Evolutionary conservation across 2,329 filamentous ascomycete genomes (phyloP), one percentile per base, ranked within the genome.

Genomic region (Fusarium dimerum): DNA sequence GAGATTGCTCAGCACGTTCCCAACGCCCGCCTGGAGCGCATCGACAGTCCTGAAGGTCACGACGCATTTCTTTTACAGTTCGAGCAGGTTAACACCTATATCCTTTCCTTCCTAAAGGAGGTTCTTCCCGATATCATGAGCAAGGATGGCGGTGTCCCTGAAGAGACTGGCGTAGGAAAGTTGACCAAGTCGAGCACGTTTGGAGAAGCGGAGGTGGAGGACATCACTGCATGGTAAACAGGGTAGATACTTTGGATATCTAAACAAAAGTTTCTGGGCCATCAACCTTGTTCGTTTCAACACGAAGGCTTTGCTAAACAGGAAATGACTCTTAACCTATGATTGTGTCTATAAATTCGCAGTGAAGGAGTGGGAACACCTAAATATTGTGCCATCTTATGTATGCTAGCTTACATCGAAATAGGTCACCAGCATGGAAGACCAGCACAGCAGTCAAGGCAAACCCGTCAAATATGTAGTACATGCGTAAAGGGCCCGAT

Each of bases 11-110:
- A 86, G 36, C 84, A 88, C 53, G 91, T 97, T 56, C 87, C 87
- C 3, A 78, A 93, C 63, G 86, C 90, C 1, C 82, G 84, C 11
- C 76, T 99, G 26, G 86, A 91, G 71, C 90, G 86, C 43, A 99
- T 99, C 54, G 91, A 97, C 66, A 95, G 89, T 55, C 89, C 91
- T 0, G 94, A 99, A 69, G 94, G 94, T 1, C 94, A 99, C 66
- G 94, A 99, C 71, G 94, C 94, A 0, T 99, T 99, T 71, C 73
- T 99, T 65, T 76, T 99, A 49, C 93, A 99, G 72, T 99, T 99
- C 67, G 91, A 97, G 76, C 93, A 97, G 74, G 94, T 97, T 53
- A 99, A 99, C 73, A 80, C 78, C 32, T 90, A 96, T 68, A 85
- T 97, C 45, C 74, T 97, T 16, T 83, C 83, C 2, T 99, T 99